Evolutionary conservation across 768 basidiomycete genomes (phyloP).

Genomic region (Suillus plorans): DNA sequence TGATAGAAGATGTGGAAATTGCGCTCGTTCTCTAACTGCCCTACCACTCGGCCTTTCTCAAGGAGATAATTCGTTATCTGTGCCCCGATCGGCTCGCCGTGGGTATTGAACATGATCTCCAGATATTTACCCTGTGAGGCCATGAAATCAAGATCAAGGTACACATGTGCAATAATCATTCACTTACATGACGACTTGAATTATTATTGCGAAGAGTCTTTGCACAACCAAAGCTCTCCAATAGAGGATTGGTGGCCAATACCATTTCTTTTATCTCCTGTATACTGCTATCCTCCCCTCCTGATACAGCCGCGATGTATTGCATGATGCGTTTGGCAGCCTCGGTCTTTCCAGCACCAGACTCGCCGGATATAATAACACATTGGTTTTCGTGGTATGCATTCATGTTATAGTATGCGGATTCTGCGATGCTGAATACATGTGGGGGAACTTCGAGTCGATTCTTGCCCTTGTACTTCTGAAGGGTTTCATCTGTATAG

Average conservation of each 20-base stretch:
- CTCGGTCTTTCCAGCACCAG: constrained; percentile 98
- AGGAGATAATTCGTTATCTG: constrained; percentile 98
- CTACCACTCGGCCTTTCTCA: constrained; percentile 95
- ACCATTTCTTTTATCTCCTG: constrained; percentile 99
- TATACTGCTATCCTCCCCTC: constrained; percentile 84
- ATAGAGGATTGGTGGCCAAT: constrained; percentile 92
- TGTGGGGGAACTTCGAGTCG: constrained; percentile 97
- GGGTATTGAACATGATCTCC: constrained; percentile 97
- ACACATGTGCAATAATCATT: neutral
- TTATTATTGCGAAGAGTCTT: constrained; percentile 99
- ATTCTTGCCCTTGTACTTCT: constrained; percentile 93
- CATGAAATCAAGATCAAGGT: neutral
- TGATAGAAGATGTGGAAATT: constrained; percentile 99
- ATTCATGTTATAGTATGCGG: constrained; percentile 98
- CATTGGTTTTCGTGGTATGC: constrained; percentile 99
- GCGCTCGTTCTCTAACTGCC: constrained; percentile 93
- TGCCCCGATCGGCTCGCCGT: constrained; percentile 93
- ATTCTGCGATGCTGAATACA: constrained; percentile 96
- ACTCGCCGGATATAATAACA: constrained; percentile 99
- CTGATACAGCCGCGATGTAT: constrained; percentile 96
- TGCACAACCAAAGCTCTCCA: constrained; percentile 98
- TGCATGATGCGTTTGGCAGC: constrained; percentile 99
- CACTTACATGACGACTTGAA: constrained; percentile 92
- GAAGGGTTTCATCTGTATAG: constrained; percentile 88
- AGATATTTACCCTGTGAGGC: constrained; percentile 88